Percentiles rank a stretch among this genome's conserved stretches.
Evolutionary conservation across 345 rosid species (phyloP).

Genomic region (Corchorus capsularis): DNA sequence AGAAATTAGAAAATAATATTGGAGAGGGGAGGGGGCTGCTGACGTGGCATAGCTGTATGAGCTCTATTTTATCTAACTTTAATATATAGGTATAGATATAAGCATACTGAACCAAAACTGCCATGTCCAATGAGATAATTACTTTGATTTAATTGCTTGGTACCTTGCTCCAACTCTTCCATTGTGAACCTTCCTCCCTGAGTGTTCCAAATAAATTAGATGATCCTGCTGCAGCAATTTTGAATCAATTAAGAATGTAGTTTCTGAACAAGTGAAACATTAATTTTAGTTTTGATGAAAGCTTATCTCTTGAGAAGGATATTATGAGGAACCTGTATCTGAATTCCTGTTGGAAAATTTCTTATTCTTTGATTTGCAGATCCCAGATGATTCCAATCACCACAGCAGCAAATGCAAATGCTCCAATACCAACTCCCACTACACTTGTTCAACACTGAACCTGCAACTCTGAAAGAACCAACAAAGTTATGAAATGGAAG

Average conservation of each 20-base stretch:
- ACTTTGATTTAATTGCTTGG: conserved; percentile 48
- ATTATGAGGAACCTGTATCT: conserved; percentile 58
- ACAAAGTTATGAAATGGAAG: not conserved
- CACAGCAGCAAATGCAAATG: conserved; percentile 35
- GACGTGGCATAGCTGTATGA: too few species aligned
- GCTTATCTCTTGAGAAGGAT: conserved; percentile 45
- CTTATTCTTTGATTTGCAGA: conserved; percentile 35
- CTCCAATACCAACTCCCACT: conserved; percentile 45
- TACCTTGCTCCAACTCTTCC: conserved; percentile 60
- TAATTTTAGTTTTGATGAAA: not conserved
- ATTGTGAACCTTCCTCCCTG: conserved; percentile 42
- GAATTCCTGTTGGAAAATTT: conserved; percentile 35
- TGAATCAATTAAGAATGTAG: not conserved
- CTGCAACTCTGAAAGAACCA: conserved; percentile 26
- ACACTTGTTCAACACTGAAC: conserved; percentile 24
- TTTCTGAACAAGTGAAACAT: not conserved
- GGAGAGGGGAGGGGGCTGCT: too few species aligned
- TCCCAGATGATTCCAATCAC: conserved; percentile 39
- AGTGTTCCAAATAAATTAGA: conserved; percentile 23
- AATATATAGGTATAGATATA: too few species aligned
- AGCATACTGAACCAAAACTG: conserved; percentile 52
- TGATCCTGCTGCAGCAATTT: conserved; percentile 27
- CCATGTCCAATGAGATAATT: conserved; percentile 57
- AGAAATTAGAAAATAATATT: too few species aligned
- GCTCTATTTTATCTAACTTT: too few species aligned